Evolutionary conservation across 108 stramenopile species (phyloP).

Genomic region (Phaeodactylum tricornutum): DNA sequence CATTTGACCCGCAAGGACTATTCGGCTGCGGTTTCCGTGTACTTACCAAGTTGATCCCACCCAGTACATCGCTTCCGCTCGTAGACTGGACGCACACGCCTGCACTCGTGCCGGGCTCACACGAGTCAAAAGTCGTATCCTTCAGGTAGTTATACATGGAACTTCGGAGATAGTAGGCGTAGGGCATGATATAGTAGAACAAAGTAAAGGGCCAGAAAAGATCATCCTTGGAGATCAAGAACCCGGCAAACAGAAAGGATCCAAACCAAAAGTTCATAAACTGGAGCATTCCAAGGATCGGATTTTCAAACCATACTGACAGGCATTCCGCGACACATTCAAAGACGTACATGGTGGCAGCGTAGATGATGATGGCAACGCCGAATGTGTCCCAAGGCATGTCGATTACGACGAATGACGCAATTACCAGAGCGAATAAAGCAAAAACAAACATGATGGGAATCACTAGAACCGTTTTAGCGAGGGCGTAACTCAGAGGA

Average conservation of each 20-base stretch:
- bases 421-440: constrained; percentile 17
- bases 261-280: constrained; percentile 20
- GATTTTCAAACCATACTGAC: constrained; percentile 15
- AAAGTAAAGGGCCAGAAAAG: constrained; percentile 15
- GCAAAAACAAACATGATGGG: constrained; percentile 25
- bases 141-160: constrained; percentile 8
- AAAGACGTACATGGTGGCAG: constrained; percentile 5
- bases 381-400: constrained; percentile 3
- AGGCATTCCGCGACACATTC: constrained; percentile 24
- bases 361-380: constrained; percentile 1
- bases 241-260: constrained; percentile 20
- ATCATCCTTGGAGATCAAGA: constrained; percentile 17
- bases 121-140: constrained; percentile 8
- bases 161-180: constrained; percentile 17
- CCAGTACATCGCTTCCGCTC: constrained; percentile 5
- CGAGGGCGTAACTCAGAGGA: constrained; percentile 13
- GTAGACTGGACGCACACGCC: not conserved
- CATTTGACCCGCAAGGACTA: too few relatives aligned
- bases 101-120: not conserved
- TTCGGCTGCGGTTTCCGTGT: too few relatives aligned
- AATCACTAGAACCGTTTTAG: constrained; percentile 18
- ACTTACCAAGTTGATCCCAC: too few relatives aligned
- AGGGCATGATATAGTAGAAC: constrained; percentile 24
- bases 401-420: constrained; percentile 12
- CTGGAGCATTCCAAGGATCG: constrained; percentile 11